Base-by-base conservation (phyloP, 805 yeast genomes). In the Candida parachauliodes region DNA sequence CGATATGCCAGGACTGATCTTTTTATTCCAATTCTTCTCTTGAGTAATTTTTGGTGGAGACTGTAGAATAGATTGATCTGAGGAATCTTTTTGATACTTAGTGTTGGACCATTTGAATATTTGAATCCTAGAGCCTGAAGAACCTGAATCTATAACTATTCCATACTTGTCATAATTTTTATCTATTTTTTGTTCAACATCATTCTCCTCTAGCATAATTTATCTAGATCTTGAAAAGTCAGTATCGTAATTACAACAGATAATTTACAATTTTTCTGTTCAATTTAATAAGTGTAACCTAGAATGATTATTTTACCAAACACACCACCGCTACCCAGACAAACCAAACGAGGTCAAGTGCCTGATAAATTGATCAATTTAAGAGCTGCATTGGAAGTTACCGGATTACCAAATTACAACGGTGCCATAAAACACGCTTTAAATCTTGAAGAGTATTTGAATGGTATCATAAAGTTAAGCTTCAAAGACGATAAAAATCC, bases 81-180 rank as follows among this genome's bases (percentile, higher is more conserved):
- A 37, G 1, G 61, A 43, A 8, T 45, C 36, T 21, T 28, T 32
- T 6, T 45, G 37, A 28, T 34, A 37, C 14, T 53, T 55, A 20
- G 57, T 66, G 48, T 80, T 79, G 10, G 73, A 72, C 96, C 96
- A 91, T 42, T 74, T 70, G 56, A 86, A 91, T 8, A 91, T 76
- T 57, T 87, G 89, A 11, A 85, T 72, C 37, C 98, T 68, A 3
- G 97, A 88, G 1, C 98, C 98, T 0, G 95, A 85, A 1, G 97
- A 88, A 1, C 98, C 98, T 0, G 97, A 88, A 59, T 91, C 98
- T 2, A 91, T 74, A 11, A 91, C 94, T 21, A 93, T 81, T 19
- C 96, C 97, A 65, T 86, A 89, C 35, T 70, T 60, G 42, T 50
- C 37, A 26, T 41, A 37, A 8, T 24, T 26, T 16, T 19, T 17